Evolutionary conservation across 176 grass and related monocot genomes (phyloP).

Genomic region (Rhynchospora breviuscula): DNA sequence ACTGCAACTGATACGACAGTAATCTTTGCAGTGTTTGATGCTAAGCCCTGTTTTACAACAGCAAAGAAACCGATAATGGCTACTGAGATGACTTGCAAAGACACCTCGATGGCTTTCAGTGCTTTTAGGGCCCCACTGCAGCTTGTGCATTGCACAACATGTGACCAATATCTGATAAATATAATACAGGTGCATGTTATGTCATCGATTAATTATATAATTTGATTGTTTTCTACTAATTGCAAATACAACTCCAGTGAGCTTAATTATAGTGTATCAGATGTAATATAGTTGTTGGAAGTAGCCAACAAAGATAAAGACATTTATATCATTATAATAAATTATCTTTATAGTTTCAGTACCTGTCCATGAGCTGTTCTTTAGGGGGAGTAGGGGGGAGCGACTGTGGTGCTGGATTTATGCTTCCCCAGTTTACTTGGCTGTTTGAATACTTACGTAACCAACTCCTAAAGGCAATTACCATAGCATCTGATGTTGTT

Average conservation of each 20-base stretch:
- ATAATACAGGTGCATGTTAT: background rate
- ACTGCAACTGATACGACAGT: conserved; percentile 31
- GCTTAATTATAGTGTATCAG: background rate
- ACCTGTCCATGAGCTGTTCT: conserved; percentile 75
- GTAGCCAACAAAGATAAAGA: background rate
- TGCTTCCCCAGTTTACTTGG: conserved; percentile 49
- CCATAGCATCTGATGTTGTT: conserved; percentile 64
- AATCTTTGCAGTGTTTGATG: conserved; percentile 29
- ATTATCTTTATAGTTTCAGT: conserved; percentile 4
- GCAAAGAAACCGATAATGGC: conserved; percentile 48
- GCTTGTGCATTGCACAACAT: conserved; percentile 71
- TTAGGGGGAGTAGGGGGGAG: conserved; percentile 56
- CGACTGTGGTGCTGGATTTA: conserved; percentile 10
- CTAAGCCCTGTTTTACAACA: conserved; percentile 31
- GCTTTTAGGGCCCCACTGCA: conserved; percentile 48
- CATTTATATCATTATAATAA: background rate
- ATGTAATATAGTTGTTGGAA: background rate
- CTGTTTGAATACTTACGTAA: conserved; percentile 62
- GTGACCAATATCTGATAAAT: conserved; percentile 79
- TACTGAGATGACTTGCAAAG: conserved; percentile 50
- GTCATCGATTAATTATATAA: background rate
- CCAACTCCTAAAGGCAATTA: conserved; percentile 86
- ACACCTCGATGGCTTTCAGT: conserved; percentile 47
- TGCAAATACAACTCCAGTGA: background rate
- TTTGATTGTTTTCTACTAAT: background rate